Conservation (phyloP, 129 eudicot species). For the Calendula officinalis region DNA sequence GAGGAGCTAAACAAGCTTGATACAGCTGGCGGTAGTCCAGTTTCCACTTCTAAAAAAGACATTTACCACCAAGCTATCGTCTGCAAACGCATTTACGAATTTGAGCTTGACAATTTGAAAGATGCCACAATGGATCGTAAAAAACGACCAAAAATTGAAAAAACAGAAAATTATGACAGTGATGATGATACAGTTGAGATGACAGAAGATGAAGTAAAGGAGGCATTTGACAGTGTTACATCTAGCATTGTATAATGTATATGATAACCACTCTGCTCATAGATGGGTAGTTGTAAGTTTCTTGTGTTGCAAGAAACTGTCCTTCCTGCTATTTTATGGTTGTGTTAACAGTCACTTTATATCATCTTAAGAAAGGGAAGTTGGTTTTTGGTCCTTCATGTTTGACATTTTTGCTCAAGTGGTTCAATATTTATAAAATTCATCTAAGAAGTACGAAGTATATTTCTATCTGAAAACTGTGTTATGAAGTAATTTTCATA, state of each 20-base stretch:
- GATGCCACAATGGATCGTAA: constrained; percentile 23
- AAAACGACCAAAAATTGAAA: constrained; percentile 35
- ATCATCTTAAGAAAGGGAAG: neutral
- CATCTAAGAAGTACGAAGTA: no score
- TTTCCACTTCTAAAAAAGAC: constrained; percentile 42
- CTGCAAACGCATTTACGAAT: constrained; percentile 70
- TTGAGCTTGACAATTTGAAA: constrained; percentile 47
- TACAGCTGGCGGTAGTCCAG: constrained; percentile 13
- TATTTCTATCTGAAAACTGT: no score
- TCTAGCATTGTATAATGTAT: constrained; percentile 32
- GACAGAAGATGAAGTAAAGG: constrained; percentile 86
- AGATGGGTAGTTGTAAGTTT: constrained; percentile 17
- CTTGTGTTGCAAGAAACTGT: no score
- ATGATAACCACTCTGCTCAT: neutral
- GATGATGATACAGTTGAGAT: constrained; percentile 94
- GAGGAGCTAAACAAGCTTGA: constrained; percentile 70
- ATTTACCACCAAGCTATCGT: constrained; percentile 55
- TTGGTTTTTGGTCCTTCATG: neutral
- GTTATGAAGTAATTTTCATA: no score
- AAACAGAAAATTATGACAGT: constrained; percentile 49
- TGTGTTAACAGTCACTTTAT: constrained; percentile 10
- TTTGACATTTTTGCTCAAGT: no score
- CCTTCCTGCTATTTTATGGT: constrained; percentile 8
- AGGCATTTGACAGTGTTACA: constrained; percentile 60
- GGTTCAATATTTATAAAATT: no score